phyloP scores from a whole-genome alignment of 1,284 basidiomycete species.

The Apiotrichum montevideense region DNA sequence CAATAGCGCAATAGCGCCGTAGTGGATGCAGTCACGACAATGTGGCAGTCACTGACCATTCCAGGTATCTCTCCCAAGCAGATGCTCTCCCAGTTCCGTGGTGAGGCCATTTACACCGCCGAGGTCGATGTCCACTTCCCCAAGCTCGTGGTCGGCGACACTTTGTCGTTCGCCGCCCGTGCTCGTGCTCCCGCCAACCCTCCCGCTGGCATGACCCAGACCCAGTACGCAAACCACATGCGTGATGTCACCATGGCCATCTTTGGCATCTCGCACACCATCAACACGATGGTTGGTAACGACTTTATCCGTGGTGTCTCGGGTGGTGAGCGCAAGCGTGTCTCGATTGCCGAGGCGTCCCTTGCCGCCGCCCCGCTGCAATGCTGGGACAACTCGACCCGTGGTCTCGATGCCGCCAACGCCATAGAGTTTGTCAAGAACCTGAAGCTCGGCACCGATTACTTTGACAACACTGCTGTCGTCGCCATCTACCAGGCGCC shows the following conservation, averaged over 20 bases:
- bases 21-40: no score
- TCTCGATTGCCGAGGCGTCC: slow-evolving; percentile 51
- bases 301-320: slow-evolving; percentile 51
- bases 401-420: slow-evolving; percentile 55
- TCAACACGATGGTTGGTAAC: slow-evolving; percentile 50
- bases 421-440: slow-evolving; percentile 54
- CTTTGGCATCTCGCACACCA: slow-evolving; percentile 52
- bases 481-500: slow-evolving; percentile 52
- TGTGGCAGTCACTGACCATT: no score
- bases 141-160: slow-evolving; percentile 51
- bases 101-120: slow-evolving; percentile 49
- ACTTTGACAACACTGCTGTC: slow-evolving; percentile 40
- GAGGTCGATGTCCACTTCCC: slow-evolving; percentile 53
- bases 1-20: no score
- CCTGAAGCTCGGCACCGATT: slow-evolving; percentile 50
- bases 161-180: slow-evolving; percentile 42
- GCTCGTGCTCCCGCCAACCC: slow-evolving; percentile 44
- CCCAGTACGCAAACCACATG: slow-evolving; percentile 46
- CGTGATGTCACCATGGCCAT: slow-evolving; percentile 51
- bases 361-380: slow-evolving; percentile 42
- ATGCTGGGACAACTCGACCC: slow-evolving; percentile 52
- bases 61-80: slow-evolving; percentile 42
- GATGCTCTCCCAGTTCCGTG: slow-evolving; percentile 44
- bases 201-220: slow-evolving; percentile 44
- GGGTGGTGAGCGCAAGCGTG: slow-evolving; percentile 54